Base-by-base conservation (phyloP, 176 grass and related monocot species). In the Bolboschoenus planiculmis region DNA sequence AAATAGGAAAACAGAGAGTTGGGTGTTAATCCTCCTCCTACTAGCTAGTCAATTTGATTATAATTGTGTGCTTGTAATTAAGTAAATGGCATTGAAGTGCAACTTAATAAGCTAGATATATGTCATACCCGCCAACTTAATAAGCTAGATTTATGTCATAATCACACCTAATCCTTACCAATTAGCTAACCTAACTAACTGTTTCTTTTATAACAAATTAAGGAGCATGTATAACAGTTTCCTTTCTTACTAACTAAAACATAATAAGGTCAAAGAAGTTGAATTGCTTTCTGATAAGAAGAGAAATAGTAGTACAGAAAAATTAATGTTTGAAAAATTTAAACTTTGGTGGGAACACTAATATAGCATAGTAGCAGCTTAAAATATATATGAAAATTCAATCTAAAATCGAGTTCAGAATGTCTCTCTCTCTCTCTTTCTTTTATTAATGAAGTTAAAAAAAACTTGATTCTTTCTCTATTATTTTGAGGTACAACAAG, bases 121-220 rank as follows among this genome's bases (percentile, higher is more conserved):
- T 42, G 15, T 74, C 23, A 74, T 74, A 48, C 70, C 70, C 42
- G 39, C 46, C n/a, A 56, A 40, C n/a, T 35, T 42, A 59, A 58
- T 60, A 58, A 56, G 30, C 55, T 40, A 79, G 77, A 80, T 80
- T 37, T 40, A 58, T 35, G 53, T 80, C 29, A 39, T 57, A 80
- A 27, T 80, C 78, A 55, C 50, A 80, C 53, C 77, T 40, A 80
- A 80, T 80, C n/a, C 51, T 57, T 11, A 44, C 34, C 79, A 62
- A 81, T 46, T n/a, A 81, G 7, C 56, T 26, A 40, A 81, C 34
- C 79, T 63, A 61, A 39, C 10, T 15, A 15, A n/a, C 43, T 24
- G 2, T 67, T 20, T 65, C 15, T 29, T 37, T 55, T 24, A 35
- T n/a, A 33, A n/a, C n/a, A n/a, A n/a, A n/a, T n/a, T n/a, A 77